A percentile compares a stretch with the other conserved stretches of the same genome.
Conservation (phyloP, 2,329 filamentous ascomycete species). For the Sporothrix pallida region DNA sequence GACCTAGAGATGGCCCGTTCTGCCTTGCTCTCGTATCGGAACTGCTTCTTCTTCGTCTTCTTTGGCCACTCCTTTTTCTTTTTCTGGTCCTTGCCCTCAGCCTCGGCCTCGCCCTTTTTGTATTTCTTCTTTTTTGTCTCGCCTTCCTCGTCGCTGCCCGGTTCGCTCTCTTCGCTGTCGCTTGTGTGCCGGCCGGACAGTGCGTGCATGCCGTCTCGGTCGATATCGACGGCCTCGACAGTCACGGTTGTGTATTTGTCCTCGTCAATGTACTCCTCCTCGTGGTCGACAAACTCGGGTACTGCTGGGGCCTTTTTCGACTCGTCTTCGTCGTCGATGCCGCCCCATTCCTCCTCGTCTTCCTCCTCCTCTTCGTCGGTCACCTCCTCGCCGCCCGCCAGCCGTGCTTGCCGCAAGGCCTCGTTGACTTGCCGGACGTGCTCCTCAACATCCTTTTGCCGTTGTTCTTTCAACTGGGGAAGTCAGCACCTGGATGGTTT, state of each 20-base stretch:
- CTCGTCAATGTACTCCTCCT: constrained; percentile 95
- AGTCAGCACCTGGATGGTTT: neutral
- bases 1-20: constrained; percentile 77
- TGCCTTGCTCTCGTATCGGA: constrained; percentile 87
- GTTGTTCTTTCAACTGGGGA: constrained; percentile 77
- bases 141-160: constrained; percentile 47
- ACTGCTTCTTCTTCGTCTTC: constrained; percentile 88
- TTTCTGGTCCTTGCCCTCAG: constrained; percentile 42
- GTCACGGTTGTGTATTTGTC: constrained; percentile 95
- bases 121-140: constrained; percentile 44
- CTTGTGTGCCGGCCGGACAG: constrained; percentile 47
- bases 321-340: constrained; percentile 53
- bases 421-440: constrained; percentile 80
- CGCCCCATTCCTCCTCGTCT: constrained; percentile 64
- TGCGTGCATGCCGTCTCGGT: constrained; percentile 72
- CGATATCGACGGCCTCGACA: constrained; percentile 84
- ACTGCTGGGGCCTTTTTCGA: constrained; percentile 42
- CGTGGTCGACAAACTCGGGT: constrained; percentile 68
- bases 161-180: constrained; percentile 40
- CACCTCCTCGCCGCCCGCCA: constrained; percentile 50
- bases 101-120: constrained; percentile 43
- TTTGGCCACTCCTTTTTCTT: constrained; percentile 54
- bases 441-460: constrained; percentile 78
- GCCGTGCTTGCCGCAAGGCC: constrained; percentile 67
- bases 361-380: constrained; percentile 52